Percentiles rank a stretch among this genome's conserved stretches.
Conservation (phyloP, 2,329 filamentous ascomycete species). For the Clarireedia hainanense region DNA sequence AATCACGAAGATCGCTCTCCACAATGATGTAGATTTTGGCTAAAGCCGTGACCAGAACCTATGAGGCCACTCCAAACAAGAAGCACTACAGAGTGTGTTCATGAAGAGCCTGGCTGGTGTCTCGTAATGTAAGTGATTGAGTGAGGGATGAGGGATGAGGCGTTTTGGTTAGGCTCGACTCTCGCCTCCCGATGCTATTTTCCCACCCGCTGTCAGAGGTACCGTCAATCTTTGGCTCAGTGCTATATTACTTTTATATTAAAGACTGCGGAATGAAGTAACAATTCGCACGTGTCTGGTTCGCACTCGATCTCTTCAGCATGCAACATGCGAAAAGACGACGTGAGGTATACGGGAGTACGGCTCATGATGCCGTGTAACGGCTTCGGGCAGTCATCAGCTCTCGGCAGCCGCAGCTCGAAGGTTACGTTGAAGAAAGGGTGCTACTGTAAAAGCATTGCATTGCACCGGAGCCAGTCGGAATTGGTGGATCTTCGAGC, state of each 20-base stretch:
- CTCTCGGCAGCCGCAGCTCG: neutral
- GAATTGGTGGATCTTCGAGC: neutral
- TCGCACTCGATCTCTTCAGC: neutral
- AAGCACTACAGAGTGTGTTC: too few species aligned
- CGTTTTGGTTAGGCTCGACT: neutral
- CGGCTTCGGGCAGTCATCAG: slow-evolving; percentile 3
- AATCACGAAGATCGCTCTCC: neutral
- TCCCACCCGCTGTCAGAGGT: neutral
- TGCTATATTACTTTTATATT: neutral
- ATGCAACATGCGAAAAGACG: neutral
- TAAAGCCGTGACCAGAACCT: neutral
- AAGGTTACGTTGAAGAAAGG: slow-evolving; percentile 1
- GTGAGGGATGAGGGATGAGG: neutral
- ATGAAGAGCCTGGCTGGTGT: too few species aligned
- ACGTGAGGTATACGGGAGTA: neutral
- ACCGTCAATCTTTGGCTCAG: neutral
- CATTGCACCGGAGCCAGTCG: slow-evolving; percentile 2
- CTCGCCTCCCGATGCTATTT: neutral
- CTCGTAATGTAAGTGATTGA: too few species aligned
- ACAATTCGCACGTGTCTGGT: slow-evolving; percentile 5
- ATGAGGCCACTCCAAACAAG: neutral
- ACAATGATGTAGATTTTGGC: neutral
- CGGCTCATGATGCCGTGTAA: neutral
- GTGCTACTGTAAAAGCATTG: too few species aligned
- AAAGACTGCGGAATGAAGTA: neutral